These are phyloP conservation scores for Dactylis glomerata DNA, from an alignment of 176 grass and related monocot genomes.

Conservation along the genomic window DNA sequence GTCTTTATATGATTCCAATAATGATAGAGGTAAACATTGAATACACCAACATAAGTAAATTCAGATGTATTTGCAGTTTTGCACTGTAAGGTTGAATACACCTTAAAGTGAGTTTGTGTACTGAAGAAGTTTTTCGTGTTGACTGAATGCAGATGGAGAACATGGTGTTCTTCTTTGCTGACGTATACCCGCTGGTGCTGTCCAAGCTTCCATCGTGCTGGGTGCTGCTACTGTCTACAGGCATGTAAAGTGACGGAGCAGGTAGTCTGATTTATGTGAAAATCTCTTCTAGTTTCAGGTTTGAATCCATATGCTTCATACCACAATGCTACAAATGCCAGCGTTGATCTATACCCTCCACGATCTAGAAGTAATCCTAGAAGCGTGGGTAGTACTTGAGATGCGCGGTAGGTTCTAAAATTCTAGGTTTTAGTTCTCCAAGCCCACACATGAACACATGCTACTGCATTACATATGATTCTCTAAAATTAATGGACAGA, in stretches of 20 bases:
- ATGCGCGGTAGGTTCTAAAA: neutral
- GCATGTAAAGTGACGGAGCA: too few species aligned
- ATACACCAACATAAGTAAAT: neutral
- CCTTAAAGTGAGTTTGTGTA: neutral
- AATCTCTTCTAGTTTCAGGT: too few species aligned
- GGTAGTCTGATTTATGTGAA: too few species aligned
- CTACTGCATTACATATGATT: too few species aligned
- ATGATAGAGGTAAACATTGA: slow-evolving; percentile 56
- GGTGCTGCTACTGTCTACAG: too few species aligned
- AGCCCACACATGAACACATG: too few species aligned
- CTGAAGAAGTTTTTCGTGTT: neutral
- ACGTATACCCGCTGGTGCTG: too few species aligned
- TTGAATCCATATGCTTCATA: neutral
- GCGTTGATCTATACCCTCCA: neutral
- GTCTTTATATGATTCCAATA: neutral
- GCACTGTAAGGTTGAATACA: neutral
- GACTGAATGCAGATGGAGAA: slow-evolving; percentile 67
- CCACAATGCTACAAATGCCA: neutral
- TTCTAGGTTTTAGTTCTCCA: too few species aligned
- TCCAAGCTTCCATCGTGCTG: too few species aligned
- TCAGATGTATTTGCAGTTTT: neutral
- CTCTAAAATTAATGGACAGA: too few species aligned
- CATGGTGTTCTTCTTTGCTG: slow-evolving; percentile 62
- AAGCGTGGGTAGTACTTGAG: neutral
- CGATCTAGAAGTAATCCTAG: neutral